phyloP scores from a whole-genome alignment of 768 basidiomycete species.

The Boletales sp. region DNA sequence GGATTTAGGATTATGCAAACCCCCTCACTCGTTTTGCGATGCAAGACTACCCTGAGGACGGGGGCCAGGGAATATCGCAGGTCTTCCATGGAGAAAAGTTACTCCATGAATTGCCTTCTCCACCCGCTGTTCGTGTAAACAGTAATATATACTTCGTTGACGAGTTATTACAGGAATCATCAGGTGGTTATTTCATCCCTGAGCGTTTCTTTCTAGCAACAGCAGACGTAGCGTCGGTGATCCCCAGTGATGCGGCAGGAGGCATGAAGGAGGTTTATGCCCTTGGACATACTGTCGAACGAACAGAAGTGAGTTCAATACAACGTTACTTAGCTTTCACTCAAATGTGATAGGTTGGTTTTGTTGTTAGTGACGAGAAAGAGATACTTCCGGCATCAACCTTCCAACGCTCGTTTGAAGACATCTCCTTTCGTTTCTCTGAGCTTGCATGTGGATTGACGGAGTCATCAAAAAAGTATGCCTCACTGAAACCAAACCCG shows the following conservation, averaged over 20 bases:
- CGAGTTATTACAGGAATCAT: constrained; percentile 5
- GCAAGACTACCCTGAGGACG: constrained; percentile 11
- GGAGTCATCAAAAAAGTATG: background rate
- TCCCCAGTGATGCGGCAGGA: no score
- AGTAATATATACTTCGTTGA: constrained; percentile 15
- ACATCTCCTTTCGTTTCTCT: background rate
- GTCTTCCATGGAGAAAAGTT: constrained; percentile 26
- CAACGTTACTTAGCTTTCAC: no score
- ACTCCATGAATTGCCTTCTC: constrained; percentile 4
- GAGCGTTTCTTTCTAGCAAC: constrained; percentile 1
- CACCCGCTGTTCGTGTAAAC: background rate
- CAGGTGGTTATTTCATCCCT: constrained; percentile 4
- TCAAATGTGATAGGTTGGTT: background rate
- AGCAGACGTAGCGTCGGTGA: no score
- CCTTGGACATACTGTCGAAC: background rate
- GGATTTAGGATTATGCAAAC: constrained; percentile 24
- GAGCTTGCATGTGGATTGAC: background rate
- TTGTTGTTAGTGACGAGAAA: background rate
- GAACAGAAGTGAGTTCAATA: no score
- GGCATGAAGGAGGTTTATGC: background rate
- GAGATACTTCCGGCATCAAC: background rate
- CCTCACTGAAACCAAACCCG: constrained; percentile 15
- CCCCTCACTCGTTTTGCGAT: constrained; percentile 11
- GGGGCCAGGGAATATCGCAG: constrained; percentile 11
- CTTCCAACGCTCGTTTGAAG: background rate